Evolutionary conservation across 192 early-diverging fungal genomes (phyloP).

Genomic region (Spizellomyces sp.): DNA sequence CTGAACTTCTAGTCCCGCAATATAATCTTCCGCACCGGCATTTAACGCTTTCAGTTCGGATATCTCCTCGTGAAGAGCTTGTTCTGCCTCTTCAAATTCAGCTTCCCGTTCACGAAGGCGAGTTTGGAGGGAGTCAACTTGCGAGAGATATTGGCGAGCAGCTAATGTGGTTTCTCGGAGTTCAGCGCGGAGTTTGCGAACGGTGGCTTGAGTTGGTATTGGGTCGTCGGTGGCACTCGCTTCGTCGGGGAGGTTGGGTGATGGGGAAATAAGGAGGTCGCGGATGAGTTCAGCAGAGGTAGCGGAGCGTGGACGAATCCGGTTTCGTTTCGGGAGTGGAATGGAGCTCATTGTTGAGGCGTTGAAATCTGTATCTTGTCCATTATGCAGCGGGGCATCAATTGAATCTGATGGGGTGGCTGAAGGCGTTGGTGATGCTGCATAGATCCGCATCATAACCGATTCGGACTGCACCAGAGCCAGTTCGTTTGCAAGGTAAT

Average conservation of each 20-base stretch:
- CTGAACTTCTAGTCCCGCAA: conserved; percentile 21
- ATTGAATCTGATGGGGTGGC: not conserved
- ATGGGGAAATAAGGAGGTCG: not conserved
- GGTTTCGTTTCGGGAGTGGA: conserved; percentile 21
- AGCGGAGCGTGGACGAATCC: conserved; percentile 4
- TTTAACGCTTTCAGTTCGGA: conserved; percentile 5
- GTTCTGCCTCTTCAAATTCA: not conserved
- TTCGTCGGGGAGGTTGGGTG: not conserved
- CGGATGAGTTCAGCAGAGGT: conserved; percentile 4
- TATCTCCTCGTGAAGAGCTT: not conserved
- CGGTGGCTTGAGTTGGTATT: not conserved
- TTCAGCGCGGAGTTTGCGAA: conserved; percentile 12
- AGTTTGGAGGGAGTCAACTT: conserved; percentile 7
- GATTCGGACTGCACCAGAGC: conserved; percentile 22
- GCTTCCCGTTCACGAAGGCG: not conserved
- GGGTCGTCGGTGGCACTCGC: not conserved
- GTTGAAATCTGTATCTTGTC: not conserved
- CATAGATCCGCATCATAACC: conserved; percentile 2
- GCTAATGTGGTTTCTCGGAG: conserved; percentile 15
- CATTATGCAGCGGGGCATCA: not conserved
- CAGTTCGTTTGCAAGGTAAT: conserved; percentile 22
- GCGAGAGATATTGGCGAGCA: conserved; percentile 6
- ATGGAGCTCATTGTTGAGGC: not conserved
- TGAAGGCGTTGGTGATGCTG: conserved; percentile 4
- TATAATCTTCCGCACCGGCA: conserved; percentile 29